Percentiles rank a stretch among this genome's conserved stretches.
phyloP scores from a whole-genome alignment of 1,284 basidiomycete species.

The Austroboletus niveus region DNA sequence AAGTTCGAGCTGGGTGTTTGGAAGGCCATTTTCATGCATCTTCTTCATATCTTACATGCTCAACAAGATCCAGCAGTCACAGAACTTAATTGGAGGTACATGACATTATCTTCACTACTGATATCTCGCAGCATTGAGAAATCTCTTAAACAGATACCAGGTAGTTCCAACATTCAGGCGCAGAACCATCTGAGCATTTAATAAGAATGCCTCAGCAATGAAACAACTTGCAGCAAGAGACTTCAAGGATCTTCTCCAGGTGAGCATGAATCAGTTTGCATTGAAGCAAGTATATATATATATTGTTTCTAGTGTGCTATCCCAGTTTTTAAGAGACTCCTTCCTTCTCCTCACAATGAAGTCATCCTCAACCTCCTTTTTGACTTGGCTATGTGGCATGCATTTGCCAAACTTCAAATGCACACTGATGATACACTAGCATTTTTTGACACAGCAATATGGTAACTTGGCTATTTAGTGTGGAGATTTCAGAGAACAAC shows the following conservation, averaged over 20 bases:
- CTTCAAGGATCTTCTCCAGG: constrained; percentile 32
- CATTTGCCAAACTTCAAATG: constrained; percentile 31
- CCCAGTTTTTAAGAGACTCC: constrained; percentile 34
- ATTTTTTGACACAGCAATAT: constrained; percentile 13
- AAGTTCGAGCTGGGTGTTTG: constrained; percentile 10
- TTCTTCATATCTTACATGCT: not conserved
- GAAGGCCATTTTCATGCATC: constrained; percentile 19
- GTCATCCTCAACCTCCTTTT: not conserved
- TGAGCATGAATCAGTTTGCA: constrained; percentile 1
- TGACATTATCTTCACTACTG: not conserved
- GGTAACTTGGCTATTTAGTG: not conserved
- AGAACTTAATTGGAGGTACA: not conserved
- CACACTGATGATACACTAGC: constrained; percentile 30
- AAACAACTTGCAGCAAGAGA: constrained; percentile 12
- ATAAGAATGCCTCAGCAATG: constrained; percentile 9
- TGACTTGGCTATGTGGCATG: constrained; percentile 34
- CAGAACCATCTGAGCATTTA: constrained; percentile 9
- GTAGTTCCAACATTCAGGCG: not conserved
- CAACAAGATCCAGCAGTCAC: not conserved
- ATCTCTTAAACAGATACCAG: not conserved
- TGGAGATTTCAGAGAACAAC: not conserved
- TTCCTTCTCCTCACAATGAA: constrained; percentile 25
- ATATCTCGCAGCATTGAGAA: not conserved
- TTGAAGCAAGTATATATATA: not conserved
- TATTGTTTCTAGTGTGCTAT: constrained; percentile 29